Conservation (phyloP, 2,329 filamentous ascomycete genomes). For the Ambrosiella xylebori region DNA sequence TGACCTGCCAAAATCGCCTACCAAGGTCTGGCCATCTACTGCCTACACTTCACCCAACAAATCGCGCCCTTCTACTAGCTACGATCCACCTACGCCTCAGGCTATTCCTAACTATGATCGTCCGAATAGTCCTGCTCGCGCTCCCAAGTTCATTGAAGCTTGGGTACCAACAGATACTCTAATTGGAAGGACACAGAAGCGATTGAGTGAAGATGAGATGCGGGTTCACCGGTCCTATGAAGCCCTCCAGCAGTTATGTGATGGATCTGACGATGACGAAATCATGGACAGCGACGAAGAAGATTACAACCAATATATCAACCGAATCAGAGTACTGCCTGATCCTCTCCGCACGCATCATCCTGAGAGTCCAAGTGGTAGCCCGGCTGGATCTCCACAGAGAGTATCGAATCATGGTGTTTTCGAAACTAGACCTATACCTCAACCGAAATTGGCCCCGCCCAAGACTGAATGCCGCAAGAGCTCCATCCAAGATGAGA, state of each 20-base stretch:
- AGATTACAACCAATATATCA: conserved; percentile 23
- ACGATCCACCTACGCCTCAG: not conserved
- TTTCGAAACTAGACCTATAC: not conserved
- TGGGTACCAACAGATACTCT: conserved; percentile 39
- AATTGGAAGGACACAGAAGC: conserved; percentile 35
- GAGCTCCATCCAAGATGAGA: conserved; percentile 33
- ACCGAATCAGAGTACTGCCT: conserved; percentile 18
- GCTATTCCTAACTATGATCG: conserved; percentile 1
- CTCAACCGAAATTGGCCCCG: conserved; percentile 1
- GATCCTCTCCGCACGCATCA: conserved; percentile 11
- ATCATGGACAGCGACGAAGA: conserved; percentile 19
- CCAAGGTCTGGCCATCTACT: conserved; percentile 4
- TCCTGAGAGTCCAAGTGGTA: not conserved
- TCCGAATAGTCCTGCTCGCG: conserved; percentile 19
- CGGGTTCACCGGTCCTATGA: conserved; percentile 27
- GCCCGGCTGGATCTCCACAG: not conserved
- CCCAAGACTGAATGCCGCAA: conserved; percentile 18
- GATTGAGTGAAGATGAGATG: conserved; percentile 24
- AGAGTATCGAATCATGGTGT: not conserved
- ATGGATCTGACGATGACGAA: conserved; percentile 25
- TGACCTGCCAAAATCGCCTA: conserved; percentile 10
- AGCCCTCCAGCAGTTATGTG: conserved; percentile 28
- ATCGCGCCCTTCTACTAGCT: conserved; percentile 1
- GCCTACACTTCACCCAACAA: conserved; percentile 9
- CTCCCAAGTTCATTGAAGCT: conserved; percentile 34